These are phyloP conservation scores for Clarkia xantiana DNA, from an alignment of 345 rosid genomes.

Conservation along the genomic window DNA sequence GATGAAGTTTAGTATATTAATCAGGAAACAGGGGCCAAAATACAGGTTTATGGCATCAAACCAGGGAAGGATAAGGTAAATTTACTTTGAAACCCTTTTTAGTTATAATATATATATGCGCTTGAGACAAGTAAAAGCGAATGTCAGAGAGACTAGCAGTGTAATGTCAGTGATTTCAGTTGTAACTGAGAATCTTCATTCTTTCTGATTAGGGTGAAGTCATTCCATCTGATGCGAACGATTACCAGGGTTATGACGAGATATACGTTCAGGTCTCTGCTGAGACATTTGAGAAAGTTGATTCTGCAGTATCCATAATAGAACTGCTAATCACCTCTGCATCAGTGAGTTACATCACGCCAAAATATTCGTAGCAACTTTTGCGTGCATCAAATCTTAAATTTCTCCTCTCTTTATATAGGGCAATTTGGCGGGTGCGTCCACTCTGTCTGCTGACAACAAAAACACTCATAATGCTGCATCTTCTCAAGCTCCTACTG, in stretches of 20 bases:
- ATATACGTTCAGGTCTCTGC: constrained; percentile 58
- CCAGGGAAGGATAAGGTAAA: constrained; percentile 54
- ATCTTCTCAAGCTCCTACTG: constrained; percentile 13
- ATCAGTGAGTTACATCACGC: constrained; percentile 41
- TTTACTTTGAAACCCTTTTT: background rate
- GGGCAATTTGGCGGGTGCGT: constrained; percentile 47
- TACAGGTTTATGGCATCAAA: constrained; percentile 51
- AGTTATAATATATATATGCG: too few species aligned
- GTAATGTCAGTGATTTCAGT: background rate
- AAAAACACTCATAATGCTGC: constrained; percentile 19
- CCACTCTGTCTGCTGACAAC: constrained; percentile 26
- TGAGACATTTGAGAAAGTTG: constrained; percentile 76
- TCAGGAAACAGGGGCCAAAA: constrained; percentile 80
- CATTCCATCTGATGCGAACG: constrained; percentile 44
- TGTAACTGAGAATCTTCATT: background rate
- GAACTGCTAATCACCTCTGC: constrained; percentile 68
- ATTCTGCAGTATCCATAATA: constrained; percentile 68
- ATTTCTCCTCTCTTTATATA: constrained; percentile 7
- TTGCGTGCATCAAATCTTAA: background rate
- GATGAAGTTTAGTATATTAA: background rate
- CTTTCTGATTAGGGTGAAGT: constrained; percentile 48
- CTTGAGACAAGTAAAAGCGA: too few species aligned
- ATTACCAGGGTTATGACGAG: constrained; percentile 38
- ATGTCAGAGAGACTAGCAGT: background rate
- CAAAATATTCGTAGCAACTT: background rate